Evolutionary conservation across 257 asterid genomes (phyloP).

Genomic region (Plantago elongata): DNA sequence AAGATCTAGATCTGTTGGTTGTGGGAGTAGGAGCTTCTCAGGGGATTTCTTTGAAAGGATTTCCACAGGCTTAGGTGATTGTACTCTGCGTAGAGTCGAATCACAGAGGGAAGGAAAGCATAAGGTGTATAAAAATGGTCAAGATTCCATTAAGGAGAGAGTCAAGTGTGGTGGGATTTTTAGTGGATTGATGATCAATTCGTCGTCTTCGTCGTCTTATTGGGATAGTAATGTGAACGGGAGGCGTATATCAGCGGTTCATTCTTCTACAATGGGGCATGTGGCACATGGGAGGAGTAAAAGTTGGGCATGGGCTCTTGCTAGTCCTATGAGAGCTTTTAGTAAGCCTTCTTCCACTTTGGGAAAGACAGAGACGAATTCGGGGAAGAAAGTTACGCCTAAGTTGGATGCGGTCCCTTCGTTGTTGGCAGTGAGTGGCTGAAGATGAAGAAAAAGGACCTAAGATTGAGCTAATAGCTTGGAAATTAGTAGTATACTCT

Average conservation of each 20-base stretch:
- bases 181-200: conserved; percentile 51
- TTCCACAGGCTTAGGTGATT: conserved; percentile 45
- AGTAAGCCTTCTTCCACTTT: conserved; percentile 34
- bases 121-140: conserved; percentile 28
- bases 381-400: conserved; percentile 50
- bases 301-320: conserved; percentile 97
- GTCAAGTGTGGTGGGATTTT: conserved; percentile 57
- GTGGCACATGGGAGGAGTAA: conserved; percentile 65
- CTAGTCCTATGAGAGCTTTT: conserved; percentile 92
- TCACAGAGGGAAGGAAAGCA: conserved; percentile 56
- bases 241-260: conserved; percentile 25
- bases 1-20: conserved; percentile 68
- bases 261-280: conserved; percentile 25
- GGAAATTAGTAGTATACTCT: conserved; percentile 25
- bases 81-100: conserved; percentile 78
- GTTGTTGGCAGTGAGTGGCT: conserved; percentile 59
- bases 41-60: too few relatives aligned
- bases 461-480: conserved; percentile 23
- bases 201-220: conserved; percentile 44
- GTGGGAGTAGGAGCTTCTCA: conserved; percentile 66
- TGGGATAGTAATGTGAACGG: conserved; percentile 30
- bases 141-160: conserved; percentile 41
- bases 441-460: conserved; percentile 11
- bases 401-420: conserved; percentile 79
- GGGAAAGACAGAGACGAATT: conserved; percentile 40